Percentiles rank a stretch among this genome's conserved stretches.
These are phyloP conservation scores for Ganoderma meredithae DNA, from an alignment of 1,284 basidiomycete genomes.

Conservation along the genomic window DNA sequence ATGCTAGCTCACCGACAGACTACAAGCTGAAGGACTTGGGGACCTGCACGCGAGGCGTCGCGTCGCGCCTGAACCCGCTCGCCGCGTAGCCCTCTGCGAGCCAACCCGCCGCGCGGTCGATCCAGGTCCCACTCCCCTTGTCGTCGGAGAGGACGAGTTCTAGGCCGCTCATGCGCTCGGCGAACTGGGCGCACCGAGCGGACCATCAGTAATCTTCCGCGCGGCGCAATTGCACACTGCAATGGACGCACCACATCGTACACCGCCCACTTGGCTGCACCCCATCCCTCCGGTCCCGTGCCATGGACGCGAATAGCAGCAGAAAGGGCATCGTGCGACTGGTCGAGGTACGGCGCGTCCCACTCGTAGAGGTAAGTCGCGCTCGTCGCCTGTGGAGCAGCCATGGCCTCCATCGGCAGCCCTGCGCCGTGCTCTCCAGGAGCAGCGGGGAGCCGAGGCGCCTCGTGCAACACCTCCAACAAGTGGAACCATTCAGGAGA, in stretches of 20 bases:
- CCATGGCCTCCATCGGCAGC: background rate
- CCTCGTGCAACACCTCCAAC: background rate
- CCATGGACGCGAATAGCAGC: background rate
- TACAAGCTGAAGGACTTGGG: too few species aligned
- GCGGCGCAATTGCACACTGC: background rate
- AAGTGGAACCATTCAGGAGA: background rate
- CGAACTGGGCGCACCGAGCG: background rate
- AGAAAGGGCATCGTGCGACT: background rate
- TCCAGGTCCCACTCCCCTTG: background rate
- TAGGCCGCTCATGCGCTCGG: background rate
- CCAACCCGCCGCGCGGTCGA: conserved; percentile 1
- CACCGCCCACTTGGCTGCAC: conserved; percentile 7
- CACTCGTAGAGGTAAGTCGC: background rate
- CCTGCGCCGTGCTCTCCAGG: background rate
- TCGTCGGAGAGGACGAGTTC: background rate
- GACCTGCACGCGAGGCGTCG: conserved; percentile 17
- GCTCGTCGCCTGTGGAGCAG: background rate
- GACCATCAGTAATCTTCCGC: background rate
- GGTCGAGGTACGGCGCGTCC: background rate
- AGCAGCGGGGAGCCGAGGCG: conserved; percentile 6
- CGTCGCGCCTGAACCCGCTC: conserved; percentile 1
- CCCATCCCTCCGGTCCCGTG: background rate
- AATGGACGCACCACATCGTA: conserved; percentile 15
- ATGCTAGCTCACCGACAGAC: background rate
- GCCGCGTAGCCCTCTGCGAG: conserved; percentile 2